Base-by-base conservation (phyloP, 805 yeast species). In the Ogataea polymorpha region DNA sequence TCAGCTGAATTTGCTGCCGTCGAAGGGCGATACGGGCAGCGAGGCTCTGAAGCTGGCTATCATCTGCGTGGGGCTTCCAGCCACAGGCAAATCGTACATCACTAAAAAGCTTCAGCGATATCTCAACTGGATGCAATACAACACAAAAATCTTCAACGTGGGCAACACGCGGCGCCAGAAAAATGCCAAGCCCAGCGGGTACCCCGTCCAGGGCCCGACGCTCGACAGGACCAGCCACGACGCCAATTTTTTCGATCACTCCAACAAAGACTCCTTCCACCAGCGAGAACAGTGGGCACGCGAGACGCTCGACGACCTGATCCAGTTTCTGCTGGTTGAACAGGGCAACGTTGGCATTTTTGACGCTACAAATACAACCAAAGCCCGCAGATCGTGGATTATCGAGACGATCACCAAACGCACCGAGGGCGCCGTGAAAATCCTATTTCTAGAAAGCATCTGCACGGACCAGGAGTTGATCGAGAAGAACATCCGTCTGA, bases 401-500 rank as follows among this genome's bases (percentile, higher is more conserved):
- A 49, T 67, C 12, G 61, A 68, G 28, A 61, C 68, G 10, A 59
- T 72, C 16, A 58, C 63, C 25, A 45, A 55, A 25, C 51, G 62
- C 18, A 62, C 66, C 10, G 53, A 55, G 35, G 63, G 61, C 8
- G 36, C 57, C 3, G 59, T 65, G 18, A 67, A 70, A 36, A 62
- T 72, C 16, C 47, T 72, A 27, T 73, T 73, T 45, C 50, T 73
- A 21, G 99, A 91, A 58, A 84, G 95, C 50, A 77, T 89, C 10
- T 91, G 98, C 62, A 80, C 87, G 2, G 91, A 90, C 57, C 79
- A 79, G 11, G 71, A 72, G 5, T 77, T 91, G 35, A 81, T 91
- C 32, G 95, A 89, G 55, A 77, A 82, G 46, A 91, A 91, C 62
- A 84, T 91, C 35, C 71, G 86, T 36, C 74, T 93, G 51, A 91